Evolutionary conservation across 805 yeast genomes (phyloP).

Genomic region (Hermanozyma aechmeae): DNA sequence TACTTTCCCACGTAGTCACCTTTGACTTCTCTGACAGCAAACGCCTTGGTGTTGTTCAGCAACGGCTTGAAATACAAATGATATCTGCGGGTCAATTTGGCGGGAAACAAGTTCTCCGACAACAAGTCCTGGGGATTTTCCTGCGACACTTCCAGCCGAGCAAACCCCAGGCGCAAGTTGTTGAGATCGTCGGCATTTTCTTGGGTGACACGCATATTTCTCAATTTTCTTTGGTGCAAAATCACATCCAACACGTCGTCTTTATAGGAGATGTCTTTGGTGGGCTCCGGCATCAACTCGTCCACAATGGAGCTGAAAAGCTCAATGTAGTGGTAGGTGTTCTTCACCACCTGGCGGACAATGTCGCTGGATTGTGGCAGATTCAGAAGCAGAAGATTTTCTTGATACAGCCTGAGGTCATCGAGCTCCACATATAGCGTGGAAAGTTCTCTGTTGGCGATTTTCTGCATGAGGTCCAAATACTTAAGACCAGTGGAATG

Average conservation of each 20-base stretch:
- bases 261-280: conserved; percentile 64
- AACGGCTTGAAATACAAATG: conserved; percentile 80
- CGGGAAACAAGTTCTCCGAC: conserved; percentile 59
- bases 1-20: conserved; percentile 79
- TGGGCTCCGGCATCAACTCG: conserved; percentile 78
- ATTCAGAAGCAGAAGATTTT: conserved; percentile 18
- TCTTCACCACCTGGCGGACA: conserved; percentile 53
- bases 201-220: conserved; percentile 65
- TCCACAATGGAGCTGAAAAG: conserved; percentile 70
- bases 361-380: conserved; percentile 18
- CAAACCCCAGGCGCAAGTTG: conserved; percentile 29
- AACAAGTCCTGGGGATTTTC: conserved; percentile 5
- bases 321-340: conserved; percentile 74
- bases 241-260: conserved; percentile 93
- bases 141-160: conserved; percentile 12
- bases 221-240: conserved; percentile 76
- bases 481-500: conserved; percentile 41
- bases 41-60: conserved; percentile 42
- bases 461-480: conserved; percentile 58
- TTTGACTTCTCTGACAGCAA: conserved; percentile 84
- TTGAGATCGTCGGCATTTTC: conserved; percentile 56
- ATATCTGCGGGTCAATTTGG: conserved; percentile 81
- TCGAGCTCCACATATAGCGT: conserved; percentile 72
- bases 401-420: conserved; percentile 69
- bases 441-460: conserved; percentile 75